Evolutionary conservation across 331 rosid species (phyloP).

Genomic region (Quercus tomentella): DNA sequence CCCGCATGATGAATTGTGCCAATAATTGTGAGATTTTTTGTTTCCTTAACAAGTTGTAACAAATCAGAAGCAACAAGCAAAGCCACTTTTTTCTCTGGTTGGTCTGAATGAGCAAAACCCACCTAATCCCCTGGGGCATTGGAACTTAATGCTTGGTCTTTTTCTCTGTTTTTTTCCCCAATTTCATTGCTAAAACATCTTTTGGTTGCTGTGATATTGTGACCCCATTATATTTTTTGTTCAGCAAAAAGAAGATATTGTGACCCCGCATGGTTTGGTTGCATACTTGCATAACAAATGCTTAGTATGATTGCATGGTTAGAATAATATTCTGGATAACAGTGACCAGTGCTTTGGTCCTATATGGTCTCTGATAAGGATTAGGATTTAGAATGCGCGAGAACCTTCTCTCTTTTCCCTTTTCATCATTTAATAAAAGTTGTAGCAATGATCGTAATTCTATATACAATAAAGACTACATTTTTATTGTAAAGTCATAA

Average conservation of each 20-base stretch:
- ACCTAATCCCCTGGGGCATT: conserved; percentile 6
- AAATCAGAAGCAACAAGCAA: conserved; percentile 10
- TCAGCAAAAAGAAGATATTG: not conserved
- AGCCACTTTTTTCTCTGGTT: conserved; percentile 5
- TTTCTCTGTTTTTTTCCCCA: conserved; percentile 16
- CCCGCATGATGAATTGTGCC: fast-evolving
- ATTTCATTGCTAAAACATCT: conserved; percentile 13
- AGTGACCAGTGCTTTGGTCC: not conserved
- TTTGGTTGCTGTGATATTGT: not conserved
- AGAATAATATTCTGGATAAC: not conserved
- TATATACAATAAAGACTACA: too few relatives aligned
- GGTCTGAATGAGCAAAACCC: conserved; percentile 6
- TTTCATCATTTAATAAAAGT: too few relatives aligned
- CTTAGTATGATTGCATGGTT: not conserved
- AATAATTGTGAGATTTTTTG: too few relatives aligned
- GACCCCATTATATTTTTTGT: not conserved
- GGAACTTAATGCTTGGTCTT: conserved; percentile 30
- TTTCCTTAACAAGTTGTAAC: not conserved
- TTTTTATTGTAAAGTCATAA: too few relatives aligned
- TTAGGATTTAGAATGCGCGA: too few relatives aligned
- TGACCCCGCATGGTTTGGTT: not conserved
- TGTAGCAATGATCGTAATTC: too few relatives aligned
- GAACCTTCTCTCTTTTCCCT: too few relatives aligned
- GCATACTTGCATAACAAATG: not conserved
- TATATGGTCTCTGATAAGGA: not conserved